Base-by-base conservation (phyloP, 106 monocot species). In the Allium sativum region DNA sequence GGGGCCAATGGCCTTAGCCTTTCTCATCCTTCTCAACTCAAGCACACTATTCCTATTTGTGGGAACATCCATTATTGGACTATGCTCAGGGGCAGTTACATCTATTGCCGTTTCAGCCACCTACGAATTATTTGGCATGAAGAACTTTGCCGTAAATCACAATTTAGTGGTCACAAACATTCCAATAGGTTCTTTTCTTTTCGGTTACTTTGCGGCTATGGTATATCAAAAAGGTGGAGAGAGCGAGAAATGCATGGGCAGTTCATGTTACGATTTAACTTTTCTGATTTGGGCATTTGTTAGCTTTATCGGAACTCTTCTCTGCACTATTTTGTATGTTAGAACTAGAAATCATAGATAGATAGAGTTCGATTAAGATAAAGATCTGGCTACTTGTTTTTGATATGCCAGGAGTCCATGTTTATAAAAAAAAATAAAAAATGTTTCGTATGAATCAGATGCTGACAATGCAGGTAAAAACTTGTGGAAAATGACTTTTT, bases 141-240 rank as follows among this genome's bases (percentile, higher is more conserved):
- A 80, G 66, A 48, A 80, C 53, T 82, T 89, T 44, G 76, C 82
- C 0, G 64, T 93, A 14, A 88, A 85, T 62, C 88, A 93, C 71
- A 89, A 89, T 61, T 62, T 93, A 19, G 63, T 93, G 9, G 76
- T 93, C 45, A 47, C 72, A 10, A 93, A 93, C n/a, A 89, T 93
- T 14, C 88, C 93, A 0, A n/a, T 85, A 0, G 93, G 93, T 1
- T 93, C 93, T 8, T 72, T 93, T 20, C 61, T 82, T 48, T 93
- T 85, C 31, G 93, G 93, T 13, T 78, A 76, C 70, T 21, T 76
- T 4, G 82, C 93, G 0, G 93, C 82, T 1, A 18, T 81, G 13
- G 44, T 93, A 4, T 89, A 89, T 55, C 73, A 91, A 61, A 70
- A 12, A 50, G 67, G 51, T 18, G 79, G 66, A 7, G 48, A 56